phyloP scores from a whole-genome alignment of 2,329 filamentous ascomycete species.

The Stagonosporopsis cucurbitacearum region DNA sequence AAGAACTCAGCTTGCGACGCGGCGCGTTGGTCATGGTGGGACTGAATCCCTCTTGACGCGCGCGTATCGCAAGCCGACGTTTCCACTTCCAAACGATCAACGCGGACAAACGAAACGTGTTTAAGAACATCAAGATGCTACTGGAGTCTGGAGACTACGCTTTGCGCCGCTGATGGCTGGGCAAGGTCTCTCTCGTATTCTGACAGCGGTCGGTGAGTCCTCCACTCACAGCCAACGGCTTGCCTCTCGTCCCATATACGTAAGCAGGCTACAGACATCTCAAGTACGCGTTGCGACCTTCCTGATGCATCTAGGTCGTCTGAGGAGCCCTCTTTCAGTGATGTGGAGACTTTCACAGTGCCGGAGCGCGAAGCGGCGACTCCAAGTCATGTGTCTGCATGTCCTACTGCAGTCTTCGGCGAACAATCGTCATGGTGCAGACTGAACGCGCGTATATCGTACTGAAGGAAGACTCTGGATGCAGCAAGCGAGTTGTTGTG shows the following conservation, averaged over 20 bases:
- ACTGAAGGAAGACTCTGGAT: neutral
- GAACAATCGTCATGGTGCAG: conserved; percentile 13
- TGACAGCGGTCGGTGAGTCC: too few species aligned
- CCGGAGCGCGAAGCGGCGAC: neutral
- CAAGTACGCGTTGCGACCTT: neutral
- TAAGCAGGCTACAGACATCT: neutral
- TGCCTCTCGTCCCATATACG: neutral
- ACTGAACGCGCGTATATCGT: conserved; percentile 12
- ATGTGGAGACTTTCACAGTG: neutral
- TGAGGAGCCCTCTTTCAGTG: neutral
- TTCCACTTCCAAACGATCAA: neutral
- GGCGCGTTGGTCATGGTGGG: neutral
- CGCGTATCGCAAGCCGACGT: neutral
- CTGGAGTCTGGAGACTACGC: neutral
- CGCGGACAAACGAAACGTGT: neutral
- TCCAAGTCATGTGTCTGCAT: neutral
- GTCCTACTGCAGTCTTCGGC: neutral
- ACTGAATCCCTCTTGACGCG: neutral
- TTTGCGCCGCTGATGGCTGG: neutral
- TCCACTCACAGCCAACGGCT: neutral
- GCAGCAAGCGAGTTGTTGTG: conserved; percentile 1
- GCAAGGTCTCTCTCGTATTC: neutral
- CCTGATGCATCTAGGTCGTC: neutral
- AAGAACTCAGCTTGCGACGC: neutral
- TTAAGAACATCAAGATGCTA: neutral